A percentile compares a stretch with the other conserved stretches of the same genome.
phyloP scores from a whole-genome alignment of 2,329 filamentous ascomycete species.

The Colletotrichum agaves region DNA sequence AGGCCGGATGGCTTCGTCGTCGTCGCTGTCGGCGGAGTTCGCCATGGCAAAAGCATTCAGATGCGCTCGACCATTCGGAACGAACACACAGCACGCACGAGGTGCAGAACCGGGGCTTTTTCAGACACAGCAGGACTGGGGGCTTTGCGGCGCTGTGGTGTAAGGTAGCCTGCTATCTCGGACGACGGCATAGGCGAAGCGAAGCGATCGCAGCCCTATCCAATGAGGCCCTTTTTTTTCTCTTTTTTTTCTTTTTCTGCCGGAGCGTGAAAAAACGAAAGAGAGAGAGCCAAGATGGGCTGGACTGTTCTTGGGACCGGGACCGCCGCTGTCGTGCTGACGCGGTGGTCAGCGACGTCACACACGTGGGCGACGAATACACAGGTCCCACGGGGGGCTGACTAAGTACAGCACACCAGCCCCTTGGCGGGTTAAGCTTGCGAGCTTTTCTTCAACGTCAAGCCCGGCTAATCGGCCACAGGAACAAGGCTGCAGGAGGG shows the following conservation, averaged over 20 bases:
- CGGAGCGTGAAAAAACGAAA: background rate
- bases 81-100: too few species aligned
- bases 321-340: slow-evolving; percentile 30
- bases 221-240: background rate
- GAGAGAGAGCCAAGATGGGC: slow-evolving; percentile 5
- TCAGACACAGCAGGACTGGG: background rate
- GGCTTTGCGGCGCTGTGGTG: background rate
- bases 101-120: too few species aligned
- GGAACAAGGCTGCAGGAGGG: background rate
- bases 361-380: slow-evolving; percentile 27
- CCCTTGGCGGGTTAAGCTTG: slow-evolving; percentile 2
- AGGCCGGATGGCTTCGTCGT: slow-evolving; percentile 26
- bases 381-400: slow-evolving; percentile 24
- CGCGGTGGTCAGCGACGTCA: slow-evolving; percentile 34
- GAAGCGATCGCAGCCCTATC: slow-evolving; percentile 24
- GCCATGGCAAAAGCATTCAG: slow-evolving; percentile 15
- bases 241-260: background rate
- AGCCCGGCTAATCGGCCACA: slow-evolving; percentile 4
- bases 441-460: background rate
- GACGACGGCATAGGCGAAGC: background rate
- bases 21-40: slow-evolving; percentile 17
- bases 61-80: background rate
- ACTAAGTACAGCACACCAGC: slow-evolving; percentile 16
- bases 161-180: background rate
- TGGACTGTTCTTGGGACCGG: slow-evolving; percentile 22